Evolutionary conservation across 371 early-diverging fungal genomes (phyloP).

Genomic region (Mucor irregularis): DNA sequence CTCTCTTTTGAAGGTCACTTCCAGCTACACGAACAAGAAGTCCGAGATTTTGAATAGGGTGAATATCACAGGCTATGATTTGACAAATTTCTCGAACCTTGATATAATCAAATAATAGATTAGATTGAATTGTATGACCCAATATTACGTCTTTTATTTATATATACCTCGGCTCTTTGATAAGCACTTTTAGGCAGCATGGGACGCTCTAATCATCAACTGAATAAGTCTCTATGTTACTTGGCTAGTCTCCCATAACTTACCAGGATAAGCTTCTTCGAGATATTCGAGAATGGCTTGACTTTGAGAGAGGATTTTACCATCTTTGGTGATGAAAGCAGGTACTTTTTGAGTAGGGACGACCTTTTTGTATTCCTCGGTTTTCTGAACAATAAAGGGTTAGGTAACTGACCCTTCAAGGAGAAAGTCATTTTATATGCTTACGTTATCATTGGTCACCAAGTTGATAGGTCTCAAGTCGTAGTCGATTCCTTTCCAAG

Average conservation of each 20-base stretch:
- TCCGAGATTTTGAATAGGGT: constrained; percentile 87
- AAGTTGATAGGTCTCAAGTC: constrained; percentile 67
- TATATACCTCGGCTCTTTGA: constrained; percentile 64
- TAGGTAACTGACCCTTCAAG: too few relatives aligned
- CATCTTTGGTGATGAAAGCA: constrained; percentile 58
- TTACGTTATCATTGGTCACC: constrained; percentile 70
- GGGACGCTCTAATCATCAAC: constrained; percentile 36
- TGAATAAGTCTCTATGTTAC: not conserved
- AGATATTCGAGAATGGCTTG: constrained; percentile 87
- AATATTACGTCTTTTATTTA: too few relatives aligned
- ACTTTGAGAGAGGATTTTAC: constrained; percentile 64
- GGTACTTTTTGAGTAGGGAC: constrained; percentile 80
- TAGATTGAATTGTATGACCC: not conserved
- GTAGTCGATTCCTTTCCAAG: constrained; percentile 73
- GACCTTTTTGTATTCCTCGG: constrained; percentile 54
- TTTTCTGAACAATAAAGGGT: constrained; percentile 24
- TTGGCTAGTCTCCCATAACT: not conserved
- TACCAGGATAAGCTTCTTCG: constrained; percentile 76
- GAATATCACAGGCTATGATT: constrained; percentile 82
- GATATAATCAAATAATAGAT: not conserved
- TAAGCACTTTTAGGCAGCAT: constrained; percentile 75
- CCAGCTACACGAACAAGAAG: constrained; percentile 65
- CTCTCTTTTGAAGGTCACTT: constrained; percentile 45
- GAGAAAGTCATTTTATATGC: not conserved
- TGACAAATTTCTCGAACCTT: constrained; percentile 75